These are phyloP conservation scores for Podaxis sp. DNA, from an alignment of 768 basidiomycete species.

Conservation along the genomic window DNA sequence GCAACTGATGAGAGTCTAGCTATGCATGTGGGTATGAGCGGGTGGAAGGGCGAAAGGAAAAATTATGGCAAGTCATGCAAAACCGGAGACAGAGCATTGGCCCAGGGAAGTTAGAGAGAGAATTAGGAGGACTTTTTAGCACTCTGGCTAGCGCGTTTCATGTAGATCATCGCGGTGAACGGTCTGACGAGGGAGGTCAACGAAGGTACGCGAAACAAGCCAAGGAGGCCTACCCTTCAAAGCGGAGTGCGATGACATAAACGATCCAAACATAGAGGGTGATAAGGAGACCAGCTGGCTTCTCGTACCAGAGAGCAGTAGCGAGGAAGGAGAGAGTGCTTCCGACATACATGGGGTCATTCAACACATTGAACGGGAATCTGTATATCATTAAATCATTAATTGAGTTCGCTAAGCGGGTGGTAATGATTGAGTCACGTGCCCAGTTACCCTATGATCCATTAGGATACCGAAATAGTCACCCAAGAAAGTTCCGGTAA, in stretches of 20 bases:
- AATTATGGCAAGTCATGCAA: neutral
- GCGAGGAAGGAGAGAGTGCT: slow-evolving; percentile 89
- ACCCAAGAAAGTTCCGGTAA: slow-evolving; percentile 91
- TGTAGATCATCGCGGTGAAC: slow-evolving; percentile 83
- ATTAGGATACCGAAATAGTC: slow-evolving; percentile 87
- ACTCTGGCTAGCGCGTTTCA: slow-evolving; percentile 44
- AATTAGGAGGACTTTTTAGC: slow-evolving; percentile 21
- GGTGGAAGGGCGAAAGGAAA: neutral
- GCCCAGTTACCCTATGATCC: slow-evolving; percentile 86
- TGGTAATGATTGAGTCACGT: slow-evolving; percentile 17
- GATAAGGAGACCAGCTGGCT: slow-evolving; percentile 81
- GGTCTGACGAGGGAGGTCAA: slow-evolving; percentile 40
- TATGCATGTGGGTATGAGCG: neutral
- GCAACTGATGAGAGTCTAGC: slow-evolving; percentile 1
- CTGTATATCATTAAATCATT: slow-evolving; percentile 24
- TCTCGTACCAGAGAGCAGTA: slow-evolving; percentile 86
- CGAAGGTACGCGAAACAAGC: slow-evolving; percentile 1
- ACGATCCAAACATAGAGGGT: slow-evolving; percentile 80
- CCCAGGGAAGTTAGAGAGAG: neutral
- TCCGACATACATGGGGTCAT: slow-evolving; percentile 97
- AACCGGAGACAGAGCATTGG: neutral
- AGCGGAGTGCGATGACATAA: slow-evolving; percentile 81
- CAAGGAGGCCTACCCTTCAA: slow-evolving; percentile 75
- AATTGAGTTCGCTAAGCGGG: neutral
- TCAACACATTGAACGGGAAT: slow-evolving; percentile 93